Conservation (phyloP, 495 filamentous ascomycete genomes). For the Aspergillus nanangensis region DNA sequence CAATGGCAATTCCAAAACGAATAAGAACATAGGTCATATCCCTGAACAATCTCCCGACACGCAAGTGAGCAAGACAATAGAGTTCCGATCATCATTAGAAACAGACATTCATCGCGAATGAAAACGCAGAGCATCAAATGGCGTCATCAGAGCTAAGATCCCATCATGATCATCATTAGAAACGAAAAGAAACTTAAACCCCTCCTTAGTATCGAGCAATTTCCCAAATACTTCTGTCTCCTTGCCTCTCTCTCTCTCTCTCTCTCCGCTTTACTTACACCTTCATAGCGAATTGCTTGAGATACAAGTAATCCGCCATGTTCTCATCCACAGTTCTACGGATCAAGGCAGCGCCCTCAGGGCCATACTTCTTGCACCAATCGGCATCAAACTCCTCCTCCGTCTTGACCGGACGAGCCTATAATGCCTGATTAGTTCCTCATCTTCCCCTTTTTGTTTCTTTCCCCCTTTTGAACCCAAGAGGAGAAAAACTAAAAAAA, state of each 20-base stretch:
- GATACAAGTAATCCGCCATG: constrained; percentile 81
- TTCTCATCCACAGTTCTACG: constrained; percentile 72
- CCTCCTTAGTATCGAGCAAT: background rate
- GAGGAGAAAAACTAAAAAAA: background rate
- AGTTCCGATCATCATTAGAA: background rate
- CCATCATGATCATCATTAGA: constrained; percentile 8
- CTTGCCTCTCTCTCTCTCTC: constrained; percentile 6
- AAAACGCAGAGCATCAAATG: constrained; percentile 16
- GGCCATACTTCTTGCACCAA: constrained; percentile 80
- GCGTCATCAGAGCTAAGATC: constrained; percentile 31
- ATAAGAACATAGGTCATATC: background rate
- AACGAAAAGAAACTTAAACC: background rate
- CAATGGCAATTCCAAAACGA: background rate
- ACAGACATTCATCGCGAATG: background rate
- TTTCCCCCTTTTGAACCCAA: background rate
- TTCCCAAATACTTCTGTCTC: constrained; percentile 1
- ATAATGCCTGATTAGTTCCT: too few species aligned
- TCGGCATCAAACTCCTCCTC: constrained; percentile 69
- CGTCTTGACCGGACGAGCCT: constrained; percentile 49
- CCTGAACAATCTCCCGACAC: background rate
- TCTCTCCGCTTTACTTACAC: constrained; percentile 26
- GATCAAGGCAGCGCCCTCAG: constrained; percentile 71
- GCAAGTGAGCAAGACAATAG: constrained; percentile 1
- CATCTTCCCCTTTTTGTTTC: too few species aligned
- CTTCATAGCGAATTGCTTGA: constrained; percentile 83